A percentile compares a stretch with the other conserved stretches of the same genome.
Evolutionary conservation across 2,329 filamentous ascomycete species (phyloP).

Genomic region (Tolypocladium ovalisporum): DNA sequence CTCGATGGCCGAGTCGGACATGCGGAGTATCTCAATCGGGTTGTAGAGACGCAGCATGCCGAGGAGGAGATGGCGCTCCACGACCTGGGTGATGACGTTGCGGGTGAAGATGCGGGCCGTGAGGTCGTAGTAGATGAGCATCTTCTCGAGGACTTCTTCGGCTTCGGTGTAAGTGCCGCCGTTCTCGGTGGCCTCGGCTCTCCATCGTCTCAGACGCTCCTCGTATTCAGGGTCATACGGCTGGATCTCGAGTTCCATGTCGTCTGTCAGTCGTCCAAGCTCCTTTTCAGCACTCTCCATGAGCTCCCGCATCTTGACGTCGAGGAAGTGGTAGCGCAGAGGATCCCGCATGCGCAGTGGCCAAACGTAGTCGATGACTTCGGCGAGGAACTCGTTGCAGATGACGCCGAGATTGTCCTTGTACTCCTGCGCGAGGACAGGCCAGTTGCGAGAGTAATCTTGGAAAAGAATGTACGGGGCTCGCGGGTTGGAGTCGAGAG

Average conservation of each 20-base stretch:
- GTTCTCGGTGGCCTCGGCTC: slow-evolving; percentile 27
- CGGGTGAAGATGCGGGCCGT: slow-evolving; percentile 40
- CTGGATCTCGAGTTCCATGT: slow-evolving; percentile 41
- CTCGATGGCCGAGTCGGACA: slow-evolving; percentile 33
- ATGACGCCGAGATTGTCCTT: slow-evolving; percentile 43
- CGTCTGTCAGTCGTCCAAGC: slow-evolving; percentile 33
- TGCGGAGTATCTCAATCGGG: slow-evolving; percentile 37
- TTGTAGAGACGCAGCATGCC: slow-evolving; percentile 42
- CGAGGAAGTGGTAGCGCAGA: slow-evolving; percentile 36
- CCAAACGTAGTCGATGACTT: slow-evolving; percentile 40
- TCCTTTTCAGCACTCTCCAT: slow-evolving; percentile 35
- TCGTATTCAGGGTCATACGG: slow-evolving; percentile 44
- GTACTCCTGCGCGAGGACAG: slow-evolving; percentile 39
- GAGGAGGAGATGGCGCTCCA: slow-evolving; percentile 38
- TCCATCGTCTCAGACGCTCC: slow-evolving; percentile 37
- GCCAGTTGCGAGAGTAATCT: slow-evolving; percentile 41
- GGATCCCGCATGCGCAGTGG: slow-evolving; percentile 40
- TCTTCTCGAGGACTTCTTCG: slow-evolving; percentile 43
- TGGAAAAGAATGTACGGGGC: slow-evolving; percentile 44
- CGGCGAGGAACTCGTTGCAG: slow-evolving; percentile 41
- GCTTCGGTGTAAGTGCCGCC: slow-evolving; percentile 37
- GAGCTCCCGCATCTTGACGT: slow-evolving; percentile 34
- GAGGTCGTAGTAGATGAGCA: slow-evolving; percentile 44
- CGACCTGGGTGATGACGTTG: slow-evolving; percentile 41
- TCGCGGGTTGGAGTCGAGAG: slow-evolving; percentile 40